Evolutionary conservation across 1,139 yeast species (phyloP).

Genomic region (Hansenula lynferdii): DNA sequence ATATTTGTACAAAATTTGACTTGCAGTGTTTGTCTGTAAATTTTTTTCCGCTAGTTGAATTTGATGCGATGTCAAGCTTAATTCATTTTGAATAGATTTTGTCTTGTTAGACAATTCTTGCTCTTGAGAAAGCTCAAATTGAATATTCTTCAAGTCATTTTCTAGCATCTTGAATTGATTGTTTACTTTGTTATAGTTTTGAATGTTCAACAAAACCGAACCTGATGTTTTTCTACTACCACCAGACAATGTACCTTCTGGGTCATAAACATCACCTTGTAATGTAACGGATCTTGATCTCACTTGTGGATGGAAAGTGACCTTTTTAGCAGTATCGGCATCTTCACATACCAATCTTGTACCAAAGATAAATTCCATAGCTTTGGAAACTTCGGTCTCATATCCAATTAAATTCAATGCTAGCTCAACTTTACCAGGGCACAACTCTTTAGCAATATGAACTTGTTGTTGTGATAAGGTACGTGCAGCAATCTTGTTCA

Average conservation of each 20-base stretch:
- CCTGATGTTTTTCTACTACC: conserved; percentile 70
- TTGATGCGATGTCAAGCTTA: conserved; percentile 66
- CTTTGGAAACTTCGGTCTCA: conserved; percentile 63
- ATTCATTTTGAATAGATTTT: conserved; percentile 55
- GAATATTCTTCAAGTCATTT: conserved; percentile 36
- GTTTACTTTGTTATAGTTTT: conserved; percentile 55
- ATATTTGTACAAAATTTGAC: conserved; percentile 43
- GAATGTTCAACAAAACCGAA: conserved; percentile 62
- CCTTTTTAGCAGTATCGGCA: conserved; percentile 80
- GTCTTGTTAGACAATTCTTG: conserved; percentile 47
- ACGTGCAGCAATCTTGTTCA: conserved; percentile 74
- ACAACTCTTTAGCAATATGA: conserved; percentile 59
- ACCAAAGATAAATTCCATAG: conserved; percentile 94
- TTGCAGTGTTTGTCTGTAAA: conserved; percentile 54
- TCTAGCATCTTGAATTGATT: conserved; percentile 35
- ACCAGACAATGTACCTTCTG: conserved; percentile 93
- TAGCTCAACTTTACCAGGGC: conserved; percentile 82
- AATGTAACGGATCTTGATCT: conserved; percentile 84
- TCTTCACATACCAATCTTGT: conserved; percentile 79
- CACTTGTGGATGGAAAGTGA: conserved; percentile 81
- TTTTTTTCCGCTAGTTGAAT: conserved; percentile 56
- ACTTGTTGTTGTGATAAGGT: conserved; percentile 40
- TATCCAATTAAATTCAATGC: conserved; percentile 79
- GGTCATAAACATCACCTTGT: conserved; percentile 94
- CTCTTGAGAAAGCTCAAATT: conserved; percentile 39